Evolutionary conservation across 208 protist species (phyloP), one percentile per base, ranked within the genome.

Genomic region (Strigomonas culicis): DNA sequence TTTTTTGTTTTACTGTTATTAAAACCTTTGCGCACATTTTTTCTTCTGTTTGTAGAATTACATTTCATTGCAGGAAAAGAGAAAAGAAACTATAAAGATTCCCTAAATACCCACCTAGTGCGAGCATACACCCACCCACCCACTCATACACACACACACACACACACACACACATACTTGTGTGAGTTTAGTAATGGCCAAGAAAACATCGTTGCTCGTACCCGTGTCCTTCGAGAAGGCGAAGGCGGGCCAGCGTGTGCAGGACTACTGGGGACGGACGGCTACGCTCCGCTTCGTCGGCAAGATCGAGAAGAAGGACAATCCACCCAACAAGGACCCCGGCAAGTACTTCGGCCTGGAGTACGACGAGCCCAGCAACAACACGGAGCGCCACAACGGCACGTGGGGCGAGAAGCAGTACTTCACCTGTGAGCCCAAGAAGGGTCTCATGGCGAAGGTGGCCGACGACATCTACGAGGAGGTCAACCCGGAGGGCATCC

Each of bases 201-300:
- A n/a, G n/a, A n/a, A n/a, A n/a, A n/a, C n/a, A n/a, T n/a, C n/a
- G n/a, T n/a, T 58, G 7, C 52, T 31, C 27, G 21, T 36, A 31
- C n/a, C 50, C 60, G 51, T 73, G 46, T 52, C 51, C 24, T 66
- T 70, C 39, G 66, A 80, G 7, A 53, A 80, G 15, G 75, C 70
- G 17, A 78, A 77, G 56, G 63, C 86, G 15, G 84, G 80, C 25
- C 80, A 88, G 82, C 88, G 85, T 4, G 79, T 94, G 36, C 83
- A 92, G 67, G 80, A 90, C 50, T 86, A 84, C 73, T 80, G 75
- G 73, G 88, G 83, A 28, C 62, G 72, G 61, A 80, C 67, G 53
- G 85, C 74, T n/a, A 86, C 79, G 24, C 50, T 92, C 1, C 75
- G 72, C 6, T 90, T 80, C 77, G 52, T 81, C 50, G 88, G 81